Conservation (phyloP, 352 stramenopile species). For the Pythium grandisporangium region DNA sequence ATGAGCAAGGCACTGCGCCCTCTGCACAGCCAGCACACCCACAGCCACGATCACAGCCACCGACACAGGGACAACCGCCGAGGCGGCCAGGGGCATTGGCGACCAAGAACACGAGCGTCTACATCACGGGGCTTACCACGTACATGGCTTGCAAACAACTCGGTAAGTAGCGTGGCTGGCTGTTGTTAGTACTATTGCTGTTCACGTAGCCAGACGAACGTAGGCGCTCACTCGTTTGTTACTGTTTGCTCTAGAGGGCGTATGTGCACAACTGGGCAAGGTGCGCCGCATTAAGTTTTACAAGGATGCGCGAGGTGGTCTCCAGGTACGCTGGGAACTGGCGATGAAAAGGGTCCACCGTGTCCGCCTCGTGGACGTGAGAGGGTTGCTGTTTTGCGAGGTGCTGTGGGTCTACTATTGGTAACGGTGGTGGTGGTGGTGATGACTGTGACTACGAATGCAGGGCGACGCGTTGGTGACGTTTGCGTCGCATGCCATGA, state of each 20-base stretch:
- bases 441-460: not conserved
- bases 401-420: too few relatives aligned
- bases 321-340: conserved; percentile 61
- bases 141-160: conserved; percentile 80
- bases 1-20: too few relatives aligned
- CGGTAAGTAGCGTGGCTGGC: too few relatives aligned
- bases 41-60: too few relatives aligned
- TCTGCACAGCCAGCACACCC: too few relatives aligned
- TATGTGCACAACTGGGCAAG: conserved; percentile 68
- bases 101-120: conserved; percentile 64
- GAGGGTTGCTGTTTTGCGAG: too few relatives aligned
- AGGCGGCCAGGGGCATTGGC: not conserved
- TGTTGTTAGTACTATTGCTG: too few relatives aligned
- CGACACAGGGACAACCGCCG: too few relatives aligned
- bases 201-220: too few relatives aligned
- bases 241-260: too few relatives aligned
- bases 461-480: conserved; percentile 80
- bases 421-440: not conserved
- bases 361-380: too few relatives aligned
- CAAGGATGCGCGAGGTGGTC: conserved; percentile 60
- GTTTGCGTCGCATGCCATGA: conserved; percentile 60
- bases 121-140: conserved; percentile 67
- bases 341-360: not conserved
- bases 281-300: conserved; percentile 85
- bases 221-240: too few relatives aligned